These are phyloP conservation scores for Nowakowskiella sp. DNA, from an alignment of 192 early-diverging fungal genomes.

Conservation along the genomic window DNA sequence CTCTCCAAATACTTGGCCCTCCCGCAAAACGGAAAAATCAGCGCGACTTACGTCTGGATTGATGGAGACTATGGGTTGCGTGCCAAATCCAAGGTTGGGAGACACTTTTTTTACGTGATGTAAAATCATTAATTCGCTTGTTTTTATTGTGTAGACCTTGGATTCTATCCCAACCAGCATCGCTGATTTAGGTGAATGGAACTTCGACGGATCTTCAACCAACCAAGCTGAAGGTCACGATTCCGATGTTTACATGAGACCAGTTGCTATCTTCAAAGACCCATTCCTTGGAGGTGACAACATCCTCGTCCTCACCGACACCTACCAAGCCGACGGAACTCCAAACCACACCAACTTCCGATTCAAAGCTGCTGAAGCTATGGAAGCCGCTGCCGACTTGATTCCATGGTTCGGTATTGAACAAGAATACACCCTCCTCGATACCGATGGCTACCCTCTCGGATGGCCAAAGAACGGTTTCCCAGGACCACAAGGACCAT, in stretches of 20 bases:
- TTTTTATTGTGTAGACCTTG: constrained; percentile 17
- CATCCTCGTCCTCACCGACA: constrained; percentile 44
- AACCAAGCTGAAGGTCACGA: constrained; percentile 45
- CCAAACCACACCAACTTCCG: constrained; percentile 46
- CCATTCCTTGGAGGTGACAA: constrained; percentile 48
- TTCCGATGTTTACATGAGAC: constrained; percentile 44
- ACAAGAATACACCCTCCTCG: constrained; percentile 48
- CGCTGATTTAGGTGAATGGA: constrained; percentile 43
- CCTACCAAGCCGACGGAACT: constrained; percentile 47
- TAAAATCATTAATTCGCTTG: background rate
- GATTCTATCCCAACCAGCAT: constrained; percentile 18
- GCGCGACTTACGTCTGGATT: constrained; percentile 51
- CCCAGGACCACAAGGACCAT: constrained; percentile 48
- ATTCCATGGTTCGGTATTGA: constrained; percentile 52
- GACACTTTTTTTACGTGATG: background rate
- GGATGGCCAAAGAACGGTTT: constrained; percentile 51
- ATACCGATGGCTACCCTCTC: constrained; percentile 36
- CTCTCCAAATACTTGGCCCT: constrained; percentile 41
- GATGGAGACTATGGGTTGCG: constrained; percentile 38
- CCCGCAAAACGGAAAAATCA: constrained; percentile 38
- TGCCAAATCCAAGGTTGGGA: constrained; percentile 27
- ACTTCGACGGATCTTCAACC: constrained; percentile 49
- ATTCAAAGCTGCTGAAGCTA: constrained; percentile 23
- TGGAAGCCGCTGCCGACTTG: constrained; percentile 27
- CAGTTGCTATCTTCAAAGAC: constrained; percentile 39